Percentiles rank a stretch among this genome's conserved stretches.
Conservation (phyloP, 2,329 filamentous ascomycete species). For the Trichoderma sp. region DNA sequence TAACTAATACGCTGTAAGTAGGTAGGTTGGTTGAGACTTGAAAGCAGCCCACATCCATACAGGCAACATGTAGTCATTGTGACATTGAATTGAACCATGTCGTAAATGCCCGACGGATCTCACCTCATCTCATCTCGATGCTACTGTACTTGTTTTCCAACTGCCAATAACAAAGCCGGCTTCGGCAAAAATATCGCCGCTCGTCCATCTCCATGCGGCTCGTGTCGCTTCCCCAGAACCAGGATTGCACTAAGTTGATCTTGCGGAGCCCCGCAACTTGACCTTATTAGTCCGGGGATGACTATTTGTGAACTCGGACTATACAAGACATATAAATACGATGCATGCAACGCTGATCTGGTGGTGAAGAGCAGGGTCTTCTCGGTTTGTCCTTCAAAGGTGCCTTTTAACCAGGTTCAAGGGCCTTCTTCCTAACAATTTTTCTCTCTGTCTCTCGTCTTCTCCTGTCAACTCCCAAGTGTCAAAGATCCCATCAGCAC, state of each 20-base stretch:
- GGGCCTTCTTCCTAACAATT: background rate
- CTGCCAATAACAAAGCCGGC: background rate
- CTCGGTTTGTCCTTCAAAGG: background rate
- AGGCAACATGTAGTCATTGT: background rate
- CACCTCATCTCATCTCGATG: background rate
- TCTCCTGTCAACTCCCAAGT: background rate
- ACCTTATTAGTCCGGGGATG: slow-evolving; percentile 7
- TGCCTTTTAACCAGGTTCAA: background rate
- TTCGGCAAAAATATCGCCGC: background rate
- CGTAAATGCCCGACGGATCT: slow-evolving; percentile 11
- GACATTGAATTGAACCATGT: background rate
- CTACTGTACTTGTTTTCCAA: background rate
- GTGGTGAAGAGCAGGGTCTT: background rate
- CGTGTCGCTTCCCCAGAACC: slow-evolving; percentile 8
- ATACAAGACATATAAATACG: slow-evolving; percentile 11
- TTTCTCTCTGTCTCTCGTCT: too few species aligned
- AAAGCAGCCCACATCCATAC: background rate
- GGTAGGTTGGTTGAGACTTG: background rate
- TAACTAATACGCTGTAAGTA: background rate
- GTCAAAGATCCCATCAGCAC: background rate
- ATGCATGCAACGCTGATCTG: background rate
- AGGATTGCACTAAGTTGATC: background rate
- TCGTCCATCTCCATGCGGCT: background rate
- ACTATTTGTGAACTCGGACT: background rate
- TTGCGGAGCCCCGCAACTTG: slow-evolving; percentile 16